A percentile compares a stretch with the other conserved stretches of the same genome.
Evolutionary conservation across 192 early-diverging fungal species (phyloP).

Genomic region (Podila epicladia): DNA sequence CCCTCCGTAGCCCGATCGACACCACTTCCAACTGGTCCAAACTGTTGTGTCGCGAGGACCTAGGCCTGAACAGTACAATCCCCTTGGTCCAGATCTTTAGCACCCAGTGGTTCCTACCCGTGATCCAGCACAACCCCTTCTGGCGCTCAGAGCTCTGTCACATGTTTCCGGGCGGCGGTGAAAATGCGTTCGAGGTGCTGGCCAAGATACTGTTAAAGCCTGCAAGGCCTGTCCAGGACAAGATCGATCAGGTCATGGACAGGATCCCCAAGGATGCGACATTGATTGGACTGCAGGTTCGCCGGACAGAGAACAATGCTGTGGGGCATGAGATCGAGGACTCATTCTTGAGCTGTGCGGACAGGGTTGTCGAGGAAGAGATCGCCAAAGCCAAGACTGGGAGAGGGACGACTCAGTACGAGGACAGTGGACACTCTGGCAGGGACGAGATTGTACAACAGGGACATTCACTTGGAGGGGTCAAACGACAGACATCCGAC

Average conservation of each 20-base stretch:
- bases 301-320: constrained; percentile 48
- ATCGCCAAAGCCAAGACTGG: background rate
- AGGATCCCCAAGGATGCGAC: constrained; percentile 27
- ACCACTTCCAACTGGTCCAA: constrained; percentile 25
- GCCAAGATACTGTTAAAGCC: constrained; percentile 27
- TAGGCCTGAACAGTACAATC: constrained; percentile 6
- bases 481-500: background rate
- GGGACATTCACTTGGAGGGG: background rate
- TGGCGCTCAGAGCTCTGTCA: constrained; percentile 29
- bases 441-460: background rate
- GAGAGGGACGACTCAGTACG: too few relatives aligned
- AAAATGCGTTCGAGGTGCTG: constrained; percentile 33
- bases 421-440: background rate
- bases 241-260: constrained; percentile 33
- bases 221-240: constrained; percentile 21
- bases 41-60: constrained; percentile 18
- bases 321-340: constrained; percentile 44
- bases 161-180: constrained; percentile 33
- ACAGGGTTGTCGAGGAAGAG: constrained; percentile 23
- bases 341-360: constrained; percentile 42
- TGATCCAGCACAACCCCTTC: constrained; percentile 43
- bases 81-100: constrained; percentile 30
- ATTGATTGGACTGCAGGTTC: constrained; percentile 39
- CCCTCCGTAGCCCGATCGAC: constrained; percentile 11
- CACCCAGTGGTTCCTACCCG: constrained; percentile 46